Evolutionary conservation across 495 filamentous ascomycete species (phyloP).

Genomic region (Lasiosphaeria hispida): DNA sequence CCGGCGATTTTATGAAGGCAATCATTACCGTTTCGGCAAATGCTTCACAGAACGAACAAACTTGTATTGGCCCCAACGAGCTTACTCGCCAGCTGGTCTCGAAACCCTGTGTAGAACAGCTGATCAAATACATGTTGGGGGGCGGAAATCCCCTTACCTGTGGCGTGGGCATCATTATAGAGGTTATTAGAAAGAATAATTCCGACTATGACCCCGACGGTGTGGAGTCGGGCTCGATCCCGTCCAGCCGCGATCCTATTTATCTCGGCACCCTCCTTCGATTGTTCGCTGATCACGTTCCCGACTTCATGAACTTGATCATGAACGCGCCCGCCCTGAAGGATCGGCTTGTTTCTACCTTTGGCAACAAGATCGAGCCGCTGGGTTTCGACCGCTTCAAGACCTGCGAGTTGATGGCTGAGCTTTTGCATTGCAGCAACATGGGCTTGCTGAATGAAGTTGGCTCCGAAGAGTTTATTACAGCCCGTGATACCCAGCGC

Average conservation of each 20-base stretch:
- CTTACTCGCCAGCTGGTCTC: constrained; percentile 96
- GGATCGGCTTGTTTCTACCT: constrained; percentile 58
- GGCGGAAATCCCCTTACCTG: constrained; percentile 95
- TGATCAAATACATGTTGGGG: constrained; percentile 87
- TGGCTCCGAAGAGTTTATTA: constrained; percentile 85
- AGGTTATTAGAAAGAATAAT: constrained; percentile 99
- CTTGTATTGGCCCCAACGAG: constrained; percentile 96
- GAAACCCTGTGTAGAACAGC: constrained; percentile 69
- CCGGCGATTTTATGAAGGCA: constrained; percentile 96
- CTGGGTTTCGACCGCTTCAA: constrained; percentile 98
- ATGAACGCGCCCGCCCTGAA: constrained; percentile 59
- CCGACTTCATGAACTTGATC: constrained; percentile 91
- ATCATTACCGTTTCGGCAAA: constrained; percentile 99
- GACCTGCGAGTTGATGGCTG: constrained; percentile 98
- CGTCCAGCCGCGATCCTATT: constrained; percentile 87
- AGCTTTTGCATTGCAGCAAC: constrained; percentile 96
- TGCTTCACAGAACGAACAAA: constrained; percentile 94
- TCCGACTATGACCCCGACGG: constrained; percentile 97
- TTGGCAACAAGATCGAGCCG: constrained; percentile 87
- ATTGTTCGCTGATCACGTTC: constrained; percentile 86
- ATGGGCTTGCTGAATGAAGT: constrained; percentile 95
- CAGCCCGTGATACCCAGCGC: constrained; percentile 74
- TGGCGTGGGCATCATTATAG: constrained; percentile 95
- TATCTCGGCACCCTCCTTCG: constrained; percentile 93
- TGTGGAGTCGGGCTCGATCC: constrained; percentile 69